Base-by-base conservation (phyloP, 306 rosid species). In the peach (Prunus persica) region DNA sequence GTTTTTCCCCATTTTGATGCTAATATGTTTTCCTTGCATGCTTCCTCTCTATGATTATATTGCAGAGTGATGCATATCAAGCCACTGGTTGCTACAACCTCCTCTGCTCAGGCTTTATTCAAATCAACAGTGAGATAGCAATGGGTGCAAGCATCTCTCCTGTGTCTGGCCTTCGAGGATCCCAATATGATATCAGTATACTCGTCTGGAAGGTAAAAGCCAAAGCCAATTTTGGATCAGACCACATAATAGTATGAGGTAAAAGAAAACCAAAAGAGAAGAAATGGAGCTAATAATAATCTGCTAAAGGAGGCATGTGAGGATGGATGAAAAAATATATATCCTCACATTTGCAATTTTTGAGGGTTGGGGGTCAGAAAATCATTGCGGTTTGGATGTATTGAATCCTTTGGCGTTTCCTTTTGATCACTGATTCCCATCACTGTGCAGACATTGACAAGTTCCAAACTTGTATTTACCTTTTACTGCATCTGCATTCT, bases 61-160 rank as follows among this genome's bases (percentile, higher is more conserved):
- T 71, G 47, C 86, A 96, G 99, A 96, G 98, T 71, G 99, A 96
- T 86, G 99, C 99, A 78, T 96, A 96, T 80, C 99, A 96, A 89
- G 99, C 99, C 56, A 96, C 99, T 1, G 99, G 99, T 30, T 96
- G 99, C 91, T 96, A 96, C 93, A 96, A 96, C 84, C 99, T 96
- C 69, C 96, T 96, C 27, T 96, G 99, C 89, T 96, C 99, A 0
- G 99, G 99, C 66, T 96, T 96, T 66, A 91, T 96, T 84, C 99
- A 96, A 70, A 88, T 96, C 73, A 96, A 90, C 78, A 91, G 89
- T 49, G 84, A 88, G 30, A 91, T 96, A 64, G 97, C 99, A 49
- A 92, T 96, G 99, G 99, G 99, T 28, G 99, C 99, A 32, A 92
- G 97, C 88, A 96, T 96, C 72, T 78, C 97, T 65, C 99, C 99